A percentile compares a stretch with the other conserved stretches of the same genome.
These are phyloP conservation scores for Wickerhamiella pararugosa DNA, from an alignment of 1,139 yeast species.

Conservation along the genomic window DNA sequence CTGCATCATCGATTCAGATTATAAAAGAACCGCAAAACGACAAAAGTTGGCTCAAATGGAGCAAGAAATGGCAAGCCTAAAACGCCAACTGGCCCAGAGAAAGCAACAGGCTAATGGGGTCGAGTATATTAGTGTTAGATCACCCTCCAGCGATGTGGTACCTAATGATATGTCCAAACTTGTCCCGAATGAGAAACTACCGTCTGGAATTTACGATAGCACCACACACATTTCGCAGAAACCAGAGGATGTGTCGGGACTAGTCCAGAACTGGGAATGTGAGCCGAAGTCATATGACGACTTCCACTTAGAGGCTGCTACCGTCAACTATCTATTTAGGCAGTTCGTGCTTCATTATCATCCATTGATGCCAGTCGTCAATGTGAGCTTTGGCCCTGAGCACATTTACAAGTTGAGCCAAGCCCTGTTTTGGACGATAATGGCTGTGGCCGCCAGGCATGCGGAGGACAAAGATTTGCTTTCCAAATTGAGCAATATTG, in stretches of 20 bases:
- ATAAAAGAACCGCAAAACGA: constrained; percentile 77
- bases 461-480: constrained; percentile 33
- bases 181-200: not conserved
- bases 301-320: constrained; percentile 42
- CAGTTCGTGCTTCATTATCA: constrained; percentile 70
- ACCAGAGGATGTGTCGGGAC: constrained; percentile 2
- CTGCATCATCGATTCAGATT: constrained; percentile 66
- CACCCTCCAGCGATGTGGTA: not conserved
- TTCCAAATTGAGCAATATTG: constrained; percentile 43
- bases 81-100: constrained; percentile 32
- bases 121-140: not conserved
- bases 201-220: constrained; percentile 2
- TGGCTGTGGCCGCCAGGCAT: constrained; percentile 66
- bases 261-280: constrained; percentile 26
- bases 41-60: constrained; percentile 67
- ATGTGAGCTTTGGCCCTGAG: constrained; percentile 68
- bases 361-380: constrained; percentile 76
- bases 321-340: constrained; percentile 46
- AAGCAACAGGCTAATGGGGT: not conserved
- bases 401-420: constrained; percentile 66
- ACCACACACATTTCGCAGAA: not conserved
- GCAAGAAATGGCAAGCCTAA: constrained; percentile 54
- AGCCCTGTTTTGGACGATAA: constrained; percentile 83
- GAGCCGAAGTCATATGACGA: constrained; percentile 55
- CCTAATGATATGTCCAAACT: not conserved